Base-by-base conservation (phyloP, 805 yeast species). In the Soucietia sequanensis region DNA sequence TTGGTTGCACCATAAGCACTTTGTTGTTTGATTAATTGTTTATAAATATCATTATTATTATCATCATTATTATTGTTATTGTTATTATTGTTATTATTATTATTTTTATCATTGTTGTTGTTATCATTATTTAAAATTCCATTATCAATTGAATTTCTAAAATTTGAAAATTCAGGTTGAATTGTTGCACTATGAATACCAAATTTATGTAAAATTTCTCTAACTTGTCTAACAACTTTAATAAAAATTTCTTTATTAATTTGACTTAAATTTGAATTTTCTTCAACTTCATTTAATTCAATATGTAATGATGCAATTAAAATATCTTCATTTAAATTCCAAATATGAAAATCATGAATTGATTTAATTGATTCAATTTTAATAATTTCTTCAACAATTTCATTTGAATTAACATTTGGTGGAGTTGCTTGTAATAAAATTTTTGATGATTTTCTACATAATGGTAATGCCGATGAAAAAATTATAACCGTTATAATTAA, bases 391-490 rank as follows among this genome's bases (percentile, higher is more conserved):
- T 71, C 66, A 39, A 81, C 76, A 28, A 93, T 86, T 20, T 73
- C 74, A 42, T 84, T 83, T 13, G 95, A 81, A 47, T 88, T 79
- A 35, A 93, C 70, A 26, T 81, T 72, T n/a, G 81, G 72, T 15
- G 99, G 99, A 1, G 96, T 85, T 2, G 95, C 98, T 62, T 91
- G 98, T 39, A 91, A 69, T 42, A 91, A 70, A 42, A 91, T 91
- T 54, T 89, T 80, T 15, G 95, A 83, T 1, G 97, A 81, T 38
- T 85, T 78, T 44, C 82, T 74, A 56, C 97, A 90, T 37, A 91
- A 70, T 1, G 98, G 98, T 41, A 91, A 62, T 0, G 98, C 98
- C 2, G 95, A 79, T 5, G 95, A 79, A 56, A 93, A 89, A 38
- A 91, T 93, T 47, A 91, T 89, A 15, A 76, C 66, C 1, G 99